Percentiles rank a stretch among this genome's conserved stretches.
phyloP scores from a whole-genome alignment of 768 basidiomycete genomes.

The Lentinula lateritia region DNA sequence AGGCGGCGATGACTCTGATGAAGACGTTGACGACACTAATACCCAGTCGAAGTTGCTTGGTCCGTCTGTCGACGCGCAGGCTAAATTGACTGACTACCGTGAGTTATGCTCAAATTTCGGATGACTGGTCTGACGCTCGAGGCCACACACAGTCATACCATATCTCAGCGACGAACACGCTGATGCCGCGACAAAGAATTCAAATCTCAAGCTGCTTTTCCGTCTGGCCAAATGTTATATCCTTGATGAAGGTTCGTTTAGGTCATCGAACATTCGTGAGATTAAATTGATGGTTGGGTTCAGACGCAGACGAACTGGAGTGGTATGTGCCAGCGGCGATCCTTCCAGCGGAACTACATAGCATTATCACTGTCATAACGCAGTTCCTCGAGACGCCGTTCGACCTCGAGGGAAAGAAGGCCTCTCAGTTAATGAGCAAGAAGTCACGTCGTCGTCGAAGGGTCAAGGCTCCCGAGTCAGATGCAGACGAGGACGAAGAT shows the following conservation, averaged over 20 bases:
- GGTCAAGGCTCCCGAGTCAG: neutral
- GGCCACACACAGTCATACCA: slow-evolving; percentile 56
- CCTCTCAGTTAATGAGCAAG: slow-evolving; percentile 65
- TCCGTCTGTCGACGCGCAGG: slow-evolving; percentile 65
- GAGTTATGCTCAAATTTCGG: slow-evolving; percentile 23
- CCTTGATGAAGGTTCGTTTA: slow-evolving; percentile 54
- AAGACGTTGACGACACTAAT: slow-evolving; percentile 26
- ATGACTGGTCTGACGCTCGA: neutral
- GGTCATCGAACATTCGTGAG: neutral
- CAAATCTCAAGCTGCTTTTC: slow-evolving; percentile 80
- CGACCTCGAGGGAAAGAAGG: slow-evolving; percentile 73
- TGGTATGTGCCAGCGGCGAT: slow-evolving; percentile 83
- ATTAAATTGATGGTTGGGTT: slow-evolving; percentile 5
- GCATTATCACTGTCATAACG: slow-evolving; percentile 69
- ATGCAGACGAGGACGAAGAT: slow-evolving; percentile 48
- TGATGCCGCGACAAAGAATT: slow-evolving; percentile 70
- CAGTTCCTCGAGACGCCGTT: slow-evolving; percentile 81
- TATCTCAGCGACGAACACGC: slow-evolving; percentile 72
- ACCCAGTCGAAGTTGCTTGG: slow-evolving; percentile 22
- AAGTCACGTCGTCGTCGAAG: slow-evolving; percentile 38
- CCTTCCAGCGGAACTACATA: slow-evolving; percentile 59
- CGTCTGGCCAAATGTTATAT: slow-evolving; percentile 70
- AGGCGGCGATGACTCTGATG: slow-evolving; percentile 21
- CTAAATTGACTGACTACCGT: slow-evolving; percentile 76
- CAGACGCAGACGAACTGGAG: slow-evolving; percentile 67